phyloP scores from a whole-genome alignment of 1,284 basidiomycete species.

The Dichomitus squalens region DNA sequence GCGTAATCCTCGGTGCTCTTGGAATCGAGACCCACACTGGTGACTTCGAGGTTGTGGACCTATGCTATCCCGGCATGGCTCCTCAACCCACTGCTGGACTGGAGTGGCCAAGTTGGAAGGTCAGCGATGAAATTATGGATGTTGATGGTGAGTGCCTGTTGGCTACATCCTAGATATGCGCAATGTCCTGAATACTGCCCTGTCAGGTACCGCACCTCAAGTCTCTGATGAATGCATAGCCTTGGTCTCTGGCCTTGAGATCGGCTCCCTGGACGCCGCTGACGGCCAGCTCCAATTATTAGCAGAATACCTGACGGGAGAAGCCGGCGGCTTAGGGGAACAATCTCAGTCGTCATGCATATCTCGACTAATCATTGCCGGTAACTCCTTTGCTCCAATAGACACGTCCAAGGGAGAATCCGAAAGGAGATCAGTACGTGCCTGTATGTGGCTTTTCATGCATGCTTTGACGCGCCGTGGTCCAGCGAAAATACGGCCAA shows the following conservation, averaged over 20 bases:
- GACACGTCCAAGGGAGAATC: slow-evolving; percentile 41
- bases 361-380: slow-evolving; percentile 83
- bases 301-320: slow-evolving; percentile 87
- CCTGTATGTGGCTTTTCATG: neutral
- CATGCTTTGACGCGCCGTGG: neutral
- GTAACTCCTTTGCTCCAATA: slow-evolving; percentile 72
- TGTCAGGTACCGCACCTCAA: neutral
- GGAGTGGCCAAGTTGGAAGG: slow-evolving; percentile 31
- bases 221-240: slow-evolving; percentile 76
- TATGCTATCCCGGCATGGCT: slow-evolving; percentile 84
- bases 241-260: slow-evolving; percentile 79
- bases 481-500: slow-evolving; percentile 60
- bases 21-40: slow-evolving; percentile 89
- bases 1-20: slow-evolving; percentile 87
- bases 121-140: slow-evolving; percentile 41
- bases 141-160: slow-evolving; percentile 41
- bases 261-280: slow-evolving; percentile 60
- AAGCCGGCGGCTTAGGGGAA: slow-evolving; percentile 72
- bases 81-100: slow-evolving; percentile 45
- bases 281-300: slow-evolving; percentile 83
- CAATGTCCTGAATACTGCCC: neutral
- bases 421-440: slow-evolving; percentile 60
- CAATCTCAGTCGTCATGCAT: slow-evolving; percentile 70
- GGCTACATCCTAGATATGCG: neutral
- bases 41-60: slow-evolving; percentile 94